A percentile compares a stretch with the other conserved stretches of the same genome.
Conservation (phyloP, 495 filamentous ascomycete species). For the Podospora pseudocomata region DNA sequence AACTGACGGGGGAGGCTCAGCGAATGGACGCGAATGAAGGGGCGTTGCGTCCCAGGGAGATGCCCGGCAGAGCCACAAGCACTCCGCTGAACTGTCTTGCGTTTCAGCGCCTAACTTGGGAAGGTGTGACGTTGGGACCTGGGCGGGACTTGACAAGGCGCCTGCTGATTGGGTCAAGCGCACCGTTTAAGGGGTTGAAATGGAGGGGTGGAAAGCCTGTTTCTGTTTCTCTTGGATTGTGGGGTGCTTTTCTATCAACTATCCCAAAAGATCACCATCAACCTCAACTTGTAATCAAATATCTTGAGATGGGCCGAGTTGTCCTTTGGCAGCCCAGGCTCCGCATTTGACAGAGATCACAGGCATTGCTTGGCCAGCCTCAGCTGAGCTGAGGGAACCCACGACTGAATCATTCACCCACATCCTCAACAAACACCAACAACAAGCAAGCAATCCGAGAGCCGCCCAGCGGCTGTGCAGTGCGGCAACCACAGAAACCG, state of each 20-base stretch:
- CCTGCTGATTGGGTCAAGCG: conserved; percentile 24
- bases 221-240: background rate
- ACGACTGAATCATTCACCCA: background rate
- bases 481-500: conserved; percentile 21
- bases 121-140: conserved; percentile 21
- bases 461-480: conserved; percentile 14
- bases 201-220: conserved; percentile 19
- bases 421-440: background rate
- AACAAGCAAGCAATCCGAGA: conserved; percentile 1
- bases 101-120: conserved; percentile 29
- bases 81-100: conserved; percentile 8
- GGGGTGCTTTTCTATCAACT: background rate
- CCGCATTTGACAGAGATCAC: background rate
- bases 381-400: background rate
- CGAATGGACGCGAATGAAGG: conserved; percentile 28
- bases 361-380: background rate
- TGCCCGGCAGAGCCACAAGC: conserved; percentile 19
- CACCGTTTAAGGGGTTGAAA: conserved; percentile 20
- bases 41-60: conserved; percentile 26
- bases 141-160: background rate
- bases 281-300: background rate
- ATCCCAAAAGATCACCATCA: background rate
- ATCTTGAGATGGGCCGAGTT: background rate
- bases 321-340: background rate
- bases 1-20: background rate